phyloP scores from a whole-genome alignment of 371 early-diverging fungal species.

The Rhizomucor pusillus region DNA sequence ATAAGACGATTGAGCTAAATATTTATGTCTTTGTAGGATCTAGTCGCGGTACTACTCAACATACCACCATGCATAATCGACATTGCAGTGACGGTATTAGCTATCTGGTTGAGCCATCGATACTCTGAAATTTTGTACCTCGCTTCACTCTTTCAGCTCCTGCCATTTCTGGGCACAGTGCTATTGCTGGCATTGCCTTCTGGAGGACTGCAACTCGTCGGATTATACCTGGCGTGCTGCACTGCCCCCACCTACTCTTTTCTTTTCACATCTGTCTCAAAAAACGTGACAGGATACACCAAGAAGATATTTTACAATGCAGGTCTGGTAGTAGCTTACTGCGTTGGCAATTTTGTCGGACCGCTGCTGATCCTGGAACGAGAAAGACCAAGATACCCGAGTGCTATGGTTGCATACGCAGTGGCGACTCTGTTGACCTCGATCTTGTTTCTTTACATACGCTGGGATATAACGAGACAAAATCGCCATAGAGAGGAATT shows the following conservation, averaged over 20 bases:
- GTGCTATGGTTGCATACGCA: constrained; percentile 19
- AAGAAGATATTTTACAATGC: constrained; percentile 29
- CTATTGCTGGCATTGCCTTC: constrained; percentile 21
- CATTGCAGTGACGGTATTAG: constrained; percentile 11
- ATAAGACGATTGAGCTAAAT: too few relatives aligned
- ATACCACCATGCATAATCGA: constrained; percentile 14
- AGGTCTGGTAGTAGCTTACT: constrained; percentile 24
- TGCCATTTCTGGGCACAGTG: constrained; percentile 16
- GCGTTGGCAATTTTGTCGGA: constrained; percentile 18
- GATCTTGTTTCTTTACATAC: constrained; percentile 15
- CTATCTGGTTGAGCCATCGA: constrained; percentile 11
- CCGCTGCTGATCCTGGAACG: constrained; percentile 20
- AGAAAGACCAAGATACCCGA: constrained; percentile 12
- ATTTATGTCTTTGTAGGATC: background rate
- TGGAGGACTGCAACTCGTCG: constrained; percentile 15
- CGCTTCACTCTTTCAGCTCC: constrained; percentile 4
- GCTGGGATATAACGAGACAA: constrained; percentile 8
- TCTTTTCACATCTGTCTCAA: constrained; percentile 18
- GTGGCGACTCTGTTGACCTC: constrained; percentile 21
- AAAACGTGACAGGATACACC: constrained; percentile 21
- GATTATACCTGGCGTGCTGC: constrained; percentile 19
- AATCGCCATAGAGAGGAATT: constrained; percentile 6
- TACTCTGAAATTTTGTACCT: background rate
- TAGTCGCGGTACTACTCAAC: constrained; percentile 22
- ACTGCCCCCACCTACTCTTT: constrained; percentile 24